A percentile compares a stretch with the other conserved stretches of the same genome.
Evolutionary conservation across 306 rosid species (phyloP).

Genomic region (Oxytropis ochrocephala): DNA sequence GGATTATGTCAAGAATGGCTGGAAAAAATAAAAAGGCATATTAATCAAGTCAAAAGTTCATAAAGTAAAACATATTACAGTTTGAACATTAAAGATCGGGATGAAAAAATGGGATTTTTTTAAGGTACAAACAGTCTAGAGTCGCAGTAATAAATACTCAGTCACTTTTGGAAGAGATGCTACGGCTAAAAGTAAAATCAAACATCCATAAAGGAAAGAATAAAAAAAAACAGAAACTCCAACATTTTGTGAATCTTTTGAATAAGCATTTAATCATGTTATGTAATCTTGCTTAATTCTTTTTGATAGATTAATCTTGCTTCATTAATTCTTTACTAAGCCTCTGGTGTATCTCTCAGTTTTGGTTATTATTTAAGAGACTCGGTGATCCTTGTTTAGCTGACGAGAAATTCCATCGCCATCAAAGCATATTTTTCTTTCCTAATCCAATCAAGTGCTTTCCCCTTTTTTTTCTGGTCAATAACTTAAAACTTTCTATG

Average conservation of each 20-base stretch:
- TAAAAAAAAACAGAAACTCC: background rate
- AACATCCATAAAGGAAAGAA: background rate
- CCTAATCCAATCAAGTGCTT: background rate
- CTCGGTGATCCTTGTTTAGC: background rate
- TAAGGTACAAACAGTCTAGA: background rate
- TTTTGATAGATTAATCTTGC: background rate
- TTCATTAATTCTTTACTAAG: background rate
- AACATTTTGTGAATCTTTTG: background rate
- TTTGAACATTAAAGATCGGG: constrained; percentile 14
- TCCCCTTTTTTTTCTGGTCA: background rate
- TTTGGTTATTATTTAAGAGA: background rate
- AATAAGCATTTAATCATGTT: background rate
- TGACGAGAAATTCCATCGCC: background rate
- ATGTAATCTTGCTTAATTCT: background rate
- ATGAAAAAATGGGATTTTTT: background rate
- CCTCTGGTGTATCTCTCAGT: background rate
- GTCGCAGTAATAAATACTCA: background rate
- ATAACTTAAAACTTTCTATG: background rate
- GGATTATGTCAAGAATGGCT: constrained; percentile 76
- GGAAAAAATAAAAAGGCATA: constrained; percentile 30
- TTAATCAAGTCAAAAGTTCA: constrained; percentile 16
- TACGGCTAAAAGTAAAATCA: background rate
- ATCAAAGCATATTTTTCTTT: background rate
- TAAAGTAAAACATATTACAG: background rate
- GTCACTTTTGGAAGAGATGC: background rate